Evolutionary conservation across 257 asterid genomes (phyloP), one percentile per base, ranked within the genome.

Genomic region (Cynanchum wilfordii): DNA sequence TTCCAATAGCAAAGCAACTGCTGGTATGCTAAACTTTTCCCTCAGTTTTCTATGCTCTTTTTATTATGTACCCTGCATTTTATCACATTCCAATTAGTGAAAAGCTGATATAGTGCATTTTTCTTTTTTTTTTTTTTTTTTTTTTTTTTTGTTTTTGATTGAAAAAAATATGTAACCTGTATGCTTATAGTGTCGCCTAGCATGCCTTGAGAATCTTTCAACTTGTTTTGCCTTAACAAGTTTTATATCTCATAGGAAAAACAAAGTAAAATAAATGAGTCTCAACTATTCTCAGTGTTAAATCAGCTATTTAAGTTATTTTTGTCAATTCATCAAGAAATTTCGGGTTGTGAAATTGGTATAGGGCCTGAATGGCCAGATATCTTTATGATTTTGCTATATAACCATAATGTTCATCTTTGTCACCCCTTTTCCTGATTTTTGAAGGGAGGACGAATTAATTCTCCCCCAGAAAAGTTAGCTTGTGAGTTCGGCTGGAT

Each of bases 1-100:
- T 82, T 81, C 77, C 84, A 76, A 80, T 65, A 82, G 81, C 75
- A 84, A 89, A 82, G 76, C 75, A 72, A 82, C 83, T 51, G 77
- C 79, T 30, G 96, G 97, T 91, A 72, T 76, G 89, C 62, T 70
- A 62, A 16, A 17, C 25, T 25, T 57, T 64, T 70, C 64, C 27
- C n/a, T n/a, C 24, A 29, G 57, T 20, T 59, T 59, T 69, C 30
- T 25, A 5, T 68, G 20, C 29, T 56, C 20, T 22, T 15, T 19
- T 10, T 40, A 17, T 77, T 68, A 22, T 8, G 17, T 22, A 3
- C 40, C 64, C 29, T 70, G 65, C 47, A 24, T 22, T 24, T 24
- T 22, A 7, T 45, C 22, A 45, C 16, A 45, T 44, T 68, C 72
- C 20, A 30, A 12, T 25, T 63, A 17, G 38, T 27, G 9, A 10